A percentile compares a stretch with the other conserved stretches of the same genome.
phyloP scores from a whole-genome alignment of 148 eudicot genomes.

The Rhododendron henanense region DNA sequence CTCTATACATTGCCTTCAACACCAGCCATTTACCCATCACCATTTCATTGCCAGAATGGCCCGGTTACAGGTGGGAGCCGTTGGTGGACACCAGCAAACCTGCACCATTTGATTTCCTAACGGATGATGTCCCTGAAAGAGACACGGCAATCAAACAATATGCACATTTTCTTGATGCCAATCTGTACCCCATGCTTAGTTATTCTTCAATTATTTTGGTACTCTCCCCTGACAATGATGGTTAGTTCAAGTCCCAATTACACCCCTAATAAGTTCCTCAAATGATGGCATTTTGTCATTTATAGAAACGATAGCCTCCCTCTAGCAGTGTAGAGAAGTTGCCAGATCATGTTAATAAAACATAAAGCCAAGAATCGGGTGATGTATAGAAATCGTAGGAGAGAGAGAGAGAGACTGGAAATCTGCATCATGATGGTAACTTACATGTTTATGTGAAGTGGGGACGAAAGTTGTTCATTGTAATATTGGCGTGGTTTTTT shows the following conservation, averaged over 20 bases:
- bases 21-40: constrained; percentile 74
- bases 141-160: constrained; percentile 57
- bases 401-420: neutral
- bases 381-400: neutral
- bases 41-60: constrained; percentile 62
- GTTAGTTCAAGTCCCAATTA: constrained; percentile 4
- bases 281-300: constrained; percentile 5
- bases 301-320: neutral
- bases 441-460: neutral
- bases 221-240: constrained; percentile 38
- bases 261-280: neutral
- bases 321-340: too few relatives aligned
- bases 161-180: constrained; percentile 70
- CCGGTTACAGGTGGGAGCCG: constrained; percentile 86
- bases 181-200: constrained; percentile 88
- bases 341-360: neutral
- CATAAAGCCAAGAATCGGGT: neutral
- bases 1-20: constrained; percentile 84
- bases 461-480: neutral
- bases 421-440: neutral
- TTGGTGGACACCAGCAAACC: constrained; percentile 88
- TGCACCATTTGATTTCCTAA: constrained; percentile 78
- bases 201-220: constrained; percentile 82
- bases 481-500: neutral
- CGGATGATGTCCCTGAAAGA: constrained; percentile 49